Conservation (phyloP, 2,329 filamentous ascomycete genomes). For the Colletotrichum lupini region DNA sequence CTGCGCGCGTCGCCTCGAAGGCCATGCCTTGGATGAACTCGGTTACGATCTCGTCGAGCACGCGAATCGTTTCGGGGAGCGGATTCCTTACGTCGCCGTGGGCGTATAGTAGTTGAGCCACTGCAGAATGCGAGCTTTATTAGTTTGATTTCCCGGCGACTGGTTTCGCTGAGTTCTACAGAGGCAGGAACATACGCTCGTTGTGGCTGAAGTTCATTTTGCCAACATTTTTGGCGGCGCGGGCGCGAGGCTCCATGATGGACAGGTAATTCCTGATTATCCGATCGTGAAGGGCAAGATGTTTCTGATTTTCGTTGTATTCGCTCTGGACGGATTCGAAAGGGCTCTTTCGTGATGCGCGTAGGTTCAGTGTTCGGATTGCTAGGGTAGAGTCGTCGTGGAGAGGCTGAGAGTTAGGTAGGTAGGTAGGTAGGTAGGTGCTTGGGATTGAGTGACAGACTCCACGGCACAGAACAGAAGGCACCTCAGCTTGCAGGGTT, state of each 20-base stretch:
- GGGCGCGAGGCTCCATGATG: slow-evolving; percentile 80
- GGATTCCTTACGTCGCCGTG: slow-evolving; percentile 83
- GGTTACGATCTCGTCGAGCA: slow-evolving; percentile 94
- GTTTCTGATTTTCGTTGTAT: neutral
- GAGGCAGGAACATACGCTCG: slow-evolving; percentile 67
- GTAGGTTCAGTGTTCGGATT: neutral
- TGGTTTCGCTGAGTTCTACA: neutral
- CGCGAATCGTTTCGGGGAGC: slow-evolving; percentile 83
- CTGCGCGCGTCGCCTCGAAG: slow-evolving; percentile 87
- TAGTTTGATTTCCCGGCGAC: too few species aligned
- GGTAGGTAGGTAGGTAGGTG: neutral
- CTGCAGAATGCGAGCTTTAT: slow-evolving; percentile 51
- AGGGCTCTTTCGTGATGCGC: too few species aligned
- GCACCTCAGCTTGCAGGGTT: neutral
- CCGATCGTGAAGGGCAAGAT: neutral
- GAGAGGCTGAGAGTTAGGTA: neutral
- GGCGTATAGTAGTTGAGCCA: slow-evolving; percentile 80
- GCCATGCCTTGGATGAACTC: slow-evolving; percentile 96
- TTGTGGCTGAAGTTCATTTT: slow-evolving; percentile 82
- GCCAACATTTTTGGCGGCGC: slow-evolving; percentile 82
- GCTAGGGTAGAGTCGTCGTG: neutral
- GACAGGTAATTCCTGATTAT: neutral
- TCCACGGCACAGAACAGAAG: slow-evolving; percentile 8
- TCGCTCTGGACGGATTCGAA: neutral
- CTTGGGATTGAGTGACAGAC: slow-evolving; percentile 10